Evolutionary conservation across 2,329 filamentous ascomycete species (phyloP), one percentile per base, ranked within the genome.

Genomic region (Helminthosporium solani): DNA sequence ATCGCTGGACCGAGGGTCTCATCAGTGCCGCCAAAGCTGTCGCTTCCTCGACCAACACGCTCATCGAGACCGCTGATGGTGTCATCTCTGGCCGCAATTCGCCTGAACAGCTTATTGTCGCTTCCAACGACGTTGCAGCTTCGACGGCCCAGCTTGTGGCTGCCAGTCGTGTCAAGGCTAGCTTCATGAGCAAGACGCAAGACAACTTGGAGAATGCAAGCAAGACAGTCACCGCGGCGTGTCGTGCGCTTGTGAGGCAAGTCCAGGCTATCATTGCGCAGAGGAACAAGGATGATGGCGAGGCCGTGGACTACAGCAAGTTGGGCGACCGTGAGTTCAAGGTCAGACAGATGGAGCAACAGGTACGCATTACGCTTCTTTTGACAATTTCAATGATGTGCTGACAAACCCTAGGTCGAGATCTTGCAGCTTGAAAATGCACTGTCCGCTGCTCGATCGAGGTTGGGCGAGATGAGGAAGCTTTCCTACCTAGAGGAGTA

Each of bases 341-440:
- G 80, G 90, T 96, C 41, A 82, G 87, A 61, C 91, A 99, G 76
- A 99, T 99, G 94, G 94, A 99, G 76, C 94, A 99, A 69, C 94
- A 99, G 88, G 91, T 96, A 79, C 62, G 81, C 27, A n/a, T 40
- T 12, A 45, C 21, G 31, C 21, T 20, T 14, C n/a, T 28, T n/a
- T 21, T 7, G 19, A 14, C 27, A 5, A 40, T 3, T 34, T 30
- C 6, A 31, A 14, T 8, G 9, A 27, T 15, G 11, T 47, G 34
- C 53, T 64, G 58, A 68, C 33, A 5, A 2, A 3, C 12, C 18
- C 3, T 64, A 96, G 90, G 94, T 99, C 67, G 91, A 99, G 73
- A 99, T 99, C 58, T 78, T 97, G 44, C 90, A 97, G 72, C 80
- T 99, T 55, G 91, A 97, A 74, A 99, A 97, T 64, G 75, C 83